Evolutionary conservation across 2,329 filamentous ascomycete genomes (phyloP), one percentile per base, ranked within the genome.

Genomic region (Penicillium aurantiogriseum): DNA sequence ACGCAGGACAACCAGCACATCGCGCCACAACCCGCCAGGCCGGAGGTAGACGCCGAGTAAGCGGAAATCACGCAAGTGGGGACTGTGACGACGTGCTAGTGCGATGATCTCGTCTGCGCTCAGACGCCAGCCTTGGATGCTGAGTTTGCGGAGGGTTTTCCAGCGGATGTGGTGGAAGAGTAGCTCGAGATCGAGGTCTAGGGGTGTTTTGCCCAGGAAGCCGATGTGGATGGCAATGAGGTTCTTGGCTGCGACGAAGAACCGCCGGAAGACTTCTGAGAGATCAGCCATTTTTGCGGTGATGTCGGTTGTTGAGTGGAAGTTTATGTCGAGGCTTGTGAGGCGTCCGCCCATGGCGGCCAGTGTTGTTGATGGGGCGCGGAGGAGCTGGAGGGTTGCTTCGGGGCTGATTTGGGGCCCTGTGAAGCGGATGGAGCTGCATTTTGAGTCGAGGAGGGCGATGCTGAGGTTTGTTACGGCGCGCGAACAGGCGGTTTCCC

Each of bases 221-320:
- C 86, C 85, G 35, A 89, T 78, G 64, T 89, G 85, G 19, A 89
- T 76, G 21, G 84, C 81, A 57, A 83, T 80, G 65, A 89, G 81
- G 57, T 85, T 85, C 51, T 78, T 80, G 5, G 86, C 84, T 10
- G 82, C 79, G 3, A 71, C 76, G 64, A 89, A 87, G 25, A 88
- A 79, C 5, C 77, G 78, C 43, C 78, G 77, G 61, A 88, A 88
- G 9, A 85, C 75, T 3, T 71, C 70, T 4, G 85, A 86, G 0
- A 89, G 75, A 57, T 83, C 79, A 21, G 75, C 74, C 75, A 88
- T 85, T 56, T 82, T 81, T 31, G 77, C 74, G 60, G 85, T 83
- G 17, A 88, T 76, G 63, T 86, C 80, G 4, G 74, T 74, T 25
- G 78, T 77, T 47, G 85, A 83, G 61, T 85, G 84, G 63, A 88